phyloP scores from a whole-genome alignment of 164 flowering plant genomes.

The Magnolia officinalis region DNA sequence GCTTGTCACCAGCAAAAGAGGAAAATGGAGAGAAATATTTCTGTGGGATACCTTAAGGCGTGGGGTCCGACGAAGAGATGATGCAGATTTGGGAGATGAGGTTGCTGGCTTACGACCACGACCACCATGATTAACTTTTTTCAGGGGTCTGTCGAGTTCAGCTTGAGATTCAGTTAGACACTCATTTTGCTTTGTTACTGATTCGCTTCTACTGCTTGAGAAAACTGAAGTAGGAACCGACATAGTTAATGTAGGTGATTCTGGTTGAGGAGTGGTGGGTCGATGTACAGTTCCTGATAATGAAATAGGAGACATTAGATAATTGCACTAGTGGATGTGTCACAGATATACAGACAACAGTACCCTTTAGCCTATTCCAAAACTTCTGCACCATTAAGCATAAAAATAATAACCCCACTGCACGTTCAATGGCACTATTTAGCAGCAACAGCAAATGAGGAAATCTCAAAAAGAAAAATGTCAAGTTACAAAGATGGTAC shows the following conservation, averaged over 20 bases:
- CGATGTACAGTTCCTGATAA: slow-evolving; percentile 37
- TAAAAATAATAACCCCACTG: not conserved
- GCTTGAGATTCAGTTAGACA: slow-evolving; percentile 10
- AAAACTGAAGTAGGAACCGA: slow-evolving; percentile 63
- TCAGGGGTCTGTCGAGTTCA: slow-evolving; percentile 13
- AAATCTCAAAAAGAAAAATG: not conserved
- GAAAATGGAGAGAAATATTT: not conserved
- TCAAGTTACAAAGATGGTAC: no score
- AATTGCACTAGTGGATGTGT: not conserved
- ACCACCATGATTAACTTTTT: slow-evolving; percentile 25
- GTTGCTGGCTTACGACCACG: slow-evolving; percentile 22
- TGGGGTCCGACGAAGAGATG: slow-evolving; percentile 51
- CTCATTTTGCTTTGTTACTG: slow-evolving; percentile 25
- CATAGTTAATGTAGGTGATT: slow-evolving; percentile 33
- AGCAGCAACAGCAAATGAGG: not conserved
- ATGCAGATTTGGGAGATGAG: slow-evolving; percentile 47
- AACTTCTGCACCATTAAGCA: not conserved
- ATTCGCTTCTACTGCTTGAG: slow-evolving; percentile 32
- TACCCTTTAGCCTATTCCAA: not conserved
- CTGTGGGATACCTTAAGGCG: slow-evolving; percentile 40
- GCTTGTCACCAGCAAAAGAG: not conserved
- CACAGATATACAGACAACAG: not conserved
- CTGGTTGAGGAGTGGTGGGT: slow-evolving; percentile 34
- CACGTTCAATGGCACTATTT: not conserved
- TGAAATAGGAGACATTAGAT: not conserved